A percentile compares a stretch with the other conserved stretches of the same genome.
phyloP scores from a whole-genome alignment of 768 basidiomycete species.

The Panellus pusillus region DNA sequence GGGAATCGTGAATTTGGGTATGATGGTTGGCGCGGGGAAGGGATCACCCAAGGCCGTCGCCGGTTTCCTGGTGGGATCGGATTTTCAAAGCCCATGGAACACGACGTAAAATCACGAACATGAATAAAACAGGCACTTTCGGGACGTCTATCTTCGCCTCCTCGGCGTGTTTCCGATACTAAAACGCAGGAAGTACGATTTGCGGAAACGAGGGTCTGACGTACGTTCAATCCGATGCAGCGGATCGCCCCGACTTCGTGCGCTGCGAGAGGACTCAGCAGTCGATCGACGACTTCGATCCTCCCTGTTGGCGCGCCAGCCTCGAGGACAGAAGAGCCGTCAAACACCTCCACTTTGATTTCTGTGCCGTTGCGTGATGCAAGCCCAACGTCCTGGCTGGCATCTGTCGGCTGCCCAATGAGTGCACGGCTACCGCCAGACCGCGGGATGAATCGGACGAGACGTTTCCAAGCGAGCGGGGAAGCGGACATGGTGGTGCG shows the following conservation, averaged over 20 bases:
- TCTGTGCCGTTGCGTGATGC: background rate
- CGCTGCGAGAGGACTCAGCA: background rate
- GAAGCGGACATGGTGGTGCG: background rate
- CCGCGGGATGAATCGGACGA: background rate
- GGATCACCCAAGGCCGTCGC: background rate
- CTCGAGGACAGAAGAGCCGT: too few species aligned
- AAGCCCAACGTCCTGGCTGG: background rate
- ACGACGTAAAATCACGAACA: background rate
- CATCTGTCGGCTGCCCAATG: background rate
- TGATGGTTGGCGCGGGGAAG: background rate
- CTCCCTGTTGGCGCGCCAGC: background rate
- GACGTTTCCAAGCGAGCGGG: background rate
- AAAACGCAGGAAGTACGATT: too few species aligned
- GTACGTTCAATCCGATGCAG: background rate
- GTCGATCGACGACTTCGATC: background rate
- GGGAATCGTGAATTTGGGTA: background rate
- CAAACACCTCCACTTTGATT: too few species aligned
- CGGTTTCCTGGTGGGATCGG: background rate
- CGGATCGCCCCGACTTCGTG: background rate
- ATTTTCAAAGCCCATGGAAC: too few species aligned
- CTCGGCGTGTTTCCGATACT: too few species aligned
- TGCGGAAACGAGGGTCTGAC: too few species aligned
- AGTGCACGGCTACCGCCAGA: background rate
- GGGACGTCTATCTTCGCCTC: too few species aligned
- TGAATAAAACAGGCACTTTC: too few species aligned